A percentile compares a stretch with the other conserved stretches of the same genome.
phyloP scores from a whole-genome alignment of 2,329 filamentous ascomycete species.

The Penicillium sp. region DNA sequence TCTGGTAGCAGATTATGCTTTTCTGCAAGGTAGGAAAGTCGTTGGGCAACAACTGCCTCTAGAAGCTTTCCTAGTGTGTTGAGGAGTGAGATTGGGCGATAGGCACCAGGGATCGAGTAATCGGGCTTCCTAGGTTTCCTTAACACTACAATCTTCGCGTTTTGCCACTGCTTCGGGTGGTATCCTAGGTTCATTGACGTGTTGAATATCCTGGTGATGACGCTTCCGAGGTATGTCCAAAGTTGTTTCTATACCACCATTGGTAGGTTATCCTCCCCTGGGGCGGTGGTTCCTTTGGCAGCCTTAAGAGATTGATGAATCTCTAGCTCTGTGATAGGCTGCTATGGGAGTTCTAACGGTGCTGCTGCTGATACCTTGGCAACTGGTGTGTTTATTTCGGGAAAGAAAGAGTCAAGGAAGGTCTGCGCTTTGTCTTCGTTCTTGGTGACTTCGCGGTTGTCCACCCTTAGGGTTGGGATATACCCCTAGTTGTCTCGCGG shows the following conservation, averaged over 20 bases:
- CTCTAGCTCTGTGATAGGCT: conserved; percentile 13
- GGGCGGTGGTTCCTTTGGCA: conserved; percentile 22
- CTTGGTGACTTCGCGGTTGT: background rate
- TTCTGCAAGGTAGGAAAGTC: conserved; percentile 18
- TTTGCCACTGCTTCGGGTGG: conserved; percentile 24
- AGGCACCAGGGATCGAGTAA: conserved; percentile 30
- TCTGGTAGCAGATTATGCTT: conserved; percentile 18
- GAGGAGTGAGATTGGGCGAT: conserved; percentile 33
- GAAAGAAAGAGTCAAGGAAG: too few relatives aligned
- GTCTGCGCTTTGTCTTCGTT: background rate
- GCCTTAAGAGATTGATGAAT: conserved; percentile 12
- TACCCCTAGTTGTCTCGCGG: background rate
- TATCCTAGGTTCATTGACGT: conserved; percentile 17
- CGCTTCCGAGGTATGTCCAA: background rate
- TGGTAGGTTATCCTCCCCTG: conserved; percentile 26
- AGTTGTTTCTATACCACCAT: conserved; percentile 22
- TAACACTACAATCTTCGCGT: conserved; percentile 28
- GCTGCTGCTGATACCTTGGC: too few relatives aligned
- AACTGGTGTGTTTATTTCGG: too few relatives aligned
- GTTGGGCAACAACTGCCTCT: conserved; percentile 20
- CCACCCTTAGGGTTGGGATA: background rate
- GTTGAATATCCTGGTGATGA: conserved; percentile 7
- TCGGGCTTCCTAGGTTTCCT: conserved; percentile 32
- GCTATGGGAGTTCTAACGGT: conserved; percentile 11
- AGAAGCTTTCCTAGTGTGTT: conserved; percentile 30